These are phyloP conservation scores for Sonneratia caseolaris DNA, from an alignment of 345 rosid species.

Conservation along the genomic window DNA sequence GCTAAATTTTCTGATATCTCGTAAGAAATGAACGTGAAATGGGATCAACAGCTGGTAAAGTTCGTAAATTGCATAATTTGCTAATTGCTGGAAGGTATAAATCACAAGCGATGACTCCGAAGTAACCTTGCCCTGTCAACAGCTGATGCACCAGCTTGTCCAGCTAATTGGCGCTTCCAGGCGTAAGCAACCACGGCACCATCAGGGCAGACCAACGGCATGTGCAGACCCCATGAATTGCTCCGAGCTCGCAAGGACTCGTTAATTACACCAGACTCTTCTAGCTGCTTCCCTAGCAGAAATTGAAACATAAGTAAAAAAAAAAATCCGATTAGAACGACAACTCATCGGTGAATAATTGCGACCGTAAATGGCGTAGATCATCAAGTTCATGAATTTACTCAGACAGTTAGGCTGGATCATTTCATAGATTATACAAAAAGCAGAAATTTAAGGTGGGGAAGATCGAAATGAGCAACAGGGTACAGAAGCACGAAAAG, in stretches of 20 bases:
- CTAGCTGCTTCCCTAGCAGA: conserved; percentile 64
- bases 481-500: background rate
- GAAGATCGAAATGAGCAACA: background rate
- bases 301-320: background rate
- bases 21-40: background rate
- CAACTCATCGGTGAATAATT: background rate
- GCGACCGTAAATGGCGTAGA: background rate
- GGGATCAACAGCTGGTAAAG: background rate
- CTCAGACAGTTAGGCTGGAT: background rate
- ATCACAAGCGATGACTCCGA: background rate
- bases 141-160: conserved; percentile 99
- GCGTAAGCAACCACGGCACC: conserved; percentile 97
- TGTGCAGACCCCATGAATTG: conserved; percentile 87
- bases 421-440: background rate
- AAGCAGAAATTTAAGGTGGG: background rate
- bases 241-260: conserved; percentile 68
- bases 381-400: background rate
- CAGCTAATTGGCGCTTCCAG: conserved; percentile 98
- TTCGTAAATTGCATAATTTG: background rate
- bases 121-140: conserved; percentile 85
- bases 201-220: conserved; percentile 95
- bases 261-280: conserved; percentile 79
- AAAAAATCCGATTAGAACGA: background rate
- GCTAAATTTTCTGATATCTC: background rate
- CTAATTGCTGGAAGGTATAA: background rate